Evolutionary conservation across 768 basidiomycete species (phyloP).

Genomic region (Termitomyces titanicus): DNA sequence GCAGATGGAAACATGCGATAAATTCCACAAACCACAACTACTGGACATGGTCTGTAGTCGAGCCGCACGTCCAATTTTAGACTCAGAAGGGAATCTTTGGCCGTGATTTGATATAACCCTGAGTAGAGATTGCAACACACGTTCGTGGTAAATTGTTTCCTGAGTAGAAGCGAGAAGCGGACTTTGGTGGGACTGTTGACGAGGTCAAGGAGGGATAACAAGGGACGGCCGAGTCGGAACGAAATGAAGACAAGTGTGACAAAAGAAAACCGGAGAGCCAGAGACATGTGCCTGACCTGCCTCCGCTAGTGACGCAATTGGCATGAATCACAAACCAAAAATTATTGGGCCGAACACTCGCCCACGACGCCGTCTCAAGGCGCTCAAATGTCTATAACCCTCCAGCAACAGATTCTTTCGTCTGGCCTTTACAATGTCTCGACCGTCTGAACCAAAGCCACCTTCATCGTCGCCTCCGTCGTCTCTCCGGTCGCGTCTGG

Average conservation of each 20-base stretch:
- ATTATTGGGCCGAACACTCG: slow-evolving; percentile 1
- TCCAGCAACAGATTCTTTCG: not conserved
- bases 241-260: no score
- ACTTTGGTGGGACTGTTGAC: not conserved
- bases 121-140: not conserved
- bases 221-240: not conserved
- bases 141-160: not conserved
- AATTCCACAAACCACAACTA: not conserved
- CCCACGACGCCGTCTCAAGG: slow-evolving; percentile 8
- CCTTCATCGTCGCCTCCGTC: not conserved
- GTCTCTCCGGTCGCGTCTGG: not conserved
- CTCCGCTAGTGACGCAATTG: slow-evolving; percentile 9
- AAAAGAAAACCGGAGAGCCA: no score
- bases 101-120: not conserved
- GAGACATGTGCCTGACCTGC: slow-evolving; percentile 1
- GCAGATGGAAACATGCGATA: not conserved
- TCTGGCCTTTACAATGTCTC: slow-evolving; percentile 1
- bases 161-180: not conserved
- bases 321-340: slow-evolving; percentile 4
- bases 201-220: not conserved
- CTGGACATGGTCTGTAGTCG: no score
- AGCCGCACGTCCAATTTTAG: not conserved
- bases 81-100: not conserved
- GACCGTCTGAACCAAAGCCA: not conserved
- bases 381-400: slow-evolving; percentile 9